Conservation (phyloP, 1,139 yeast species). For the Hyphopichia fennica region DNA sequence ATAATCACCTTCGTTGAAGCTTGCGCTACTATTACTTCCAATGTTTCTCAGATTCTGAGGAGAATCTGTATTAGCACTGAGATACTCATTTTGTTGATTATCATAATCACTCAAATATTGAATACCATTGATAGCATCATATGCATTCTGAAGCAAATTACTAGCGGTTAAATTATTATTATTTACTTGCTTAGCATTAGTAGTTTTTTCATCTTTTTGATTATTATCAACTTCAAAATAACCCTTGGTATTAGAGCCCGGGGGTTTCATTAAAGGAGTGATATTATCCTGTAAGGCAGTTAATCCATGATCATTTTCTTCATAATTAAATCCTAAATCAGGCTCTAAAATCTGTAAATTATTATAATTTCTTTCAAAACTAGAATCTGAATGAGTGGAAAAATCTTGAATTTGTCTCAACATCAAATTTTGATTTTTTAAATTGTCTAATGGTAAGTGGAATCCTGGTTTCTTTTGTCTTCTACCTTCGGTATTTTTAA, state of each 20-base stretch:
- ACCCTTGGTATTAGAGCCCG: conserved; percentile 29
- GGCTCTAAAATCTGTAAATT: conserved; percentile 18
- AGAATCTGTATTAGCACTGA: conserved; percentile 4
- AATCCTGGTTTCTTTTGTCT: conserved; percentile 14
- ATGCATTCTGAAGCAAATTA: neutral
- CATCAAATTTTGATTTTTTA: conserved; percentile 9
- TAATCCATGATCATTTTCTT: conserved; percentile 11
- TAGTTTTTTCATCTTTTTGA: neutral
- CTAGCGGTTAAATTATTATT: neutral
- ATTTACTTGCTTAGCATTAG: neutral
- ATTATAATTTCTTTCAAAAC: conserved; percentile 10
- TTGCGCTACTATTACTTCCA: conserved; percentile 1
- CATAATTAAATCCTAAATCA: conserved; percentile 14
- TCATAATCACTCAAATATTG: conserved; percentile 3
- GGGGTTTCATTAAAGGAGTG: conserved; percentile 47
- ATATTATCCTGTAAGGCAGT: conserved; percentile 17
- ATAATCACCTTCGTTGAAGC: conserved; percentile 3
- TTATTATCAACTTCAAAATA: conserved; percentile 27
- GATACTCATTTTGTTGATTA: conserved; percentile 1
- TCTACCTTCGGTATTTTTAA: conserved; percentile 1
- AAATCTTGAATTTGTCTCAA: conserved; percentile 7
- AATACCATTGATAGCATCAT: neutral
- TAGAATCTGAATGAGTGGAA: conserved; percentile 11
- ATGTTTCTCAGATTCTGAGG: conserved; percentile 3
- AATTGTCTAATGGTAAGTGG: conserved; percentile 16